These are phyloP conservation scores for Allium fistulosum DNA, from an alignment of 106 monocot species.

Conservation along the genomic window DNA sequence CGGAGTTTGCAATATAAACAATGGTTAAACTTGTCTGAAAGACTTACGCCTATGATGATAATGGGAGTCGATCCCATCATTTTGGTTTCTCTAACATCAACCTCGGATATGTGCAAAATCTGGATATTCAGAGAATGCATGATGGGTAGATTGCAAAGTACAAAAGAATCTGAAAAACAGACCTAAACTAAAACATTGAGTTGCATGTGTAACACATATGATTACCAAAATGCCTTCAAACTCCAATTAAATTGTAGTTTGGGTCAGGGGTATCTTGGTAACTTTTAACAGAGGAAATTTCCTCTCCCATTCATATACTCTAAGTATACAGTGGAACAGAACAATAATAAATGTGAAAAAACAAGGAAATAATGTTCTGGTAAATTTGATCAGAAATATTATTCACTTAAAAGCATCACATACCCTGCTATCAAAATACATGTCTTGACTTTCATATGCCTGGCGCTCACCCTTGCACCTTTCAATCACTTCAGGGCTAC, in stretches of 20 bases:
- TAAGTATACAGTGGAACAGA: too few relatives aligned
- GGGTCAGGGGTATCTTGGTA: too few relatives aligned
- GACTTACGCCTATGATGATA: conserved; percentile 67
- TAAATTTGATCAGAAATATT: too few relatives aligned
- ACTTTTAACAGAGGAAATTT: too few relatives aligned
- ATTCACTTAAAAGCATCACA: background rate
- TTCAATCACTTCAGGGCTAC: conserved; percentile 83
- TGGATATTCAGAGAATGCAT: conserved; percentile 19
- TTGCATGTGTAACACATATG: too few relatives aligned
- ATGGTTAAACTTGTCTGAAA: background rate
- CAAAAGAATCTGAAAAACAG: background rate
- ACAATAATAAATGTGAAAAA: too few relatives aligned
- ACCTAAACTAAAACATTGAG: background rate
- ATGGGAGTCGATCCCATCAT: conserved; percentile 92
- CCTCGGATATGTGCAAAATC: conserved; percentile 95
- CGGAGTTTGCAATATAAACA: background rate
- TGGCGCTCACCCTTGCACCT: conserved; percentile 74
- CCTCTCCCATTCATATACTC: too few relatives aligned
- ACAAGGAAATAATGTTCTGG: too few relatives aligned
- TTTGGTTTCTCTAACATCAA: conserved; percentile 88
- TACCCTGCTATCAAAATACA: conserved; percentile 91
- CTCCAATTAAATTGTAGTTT: too few relatives aligned
- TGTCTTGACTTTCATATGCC: conserved; percentile 73
- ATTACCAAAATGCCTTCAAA: too few relatives aligned
- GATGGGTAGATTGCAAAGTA: background rate